Evolutionary conservation across 2,329 filamentous ascomycete genomes (phyloP).

Genomic region (Fusarium albidum): DNA sequence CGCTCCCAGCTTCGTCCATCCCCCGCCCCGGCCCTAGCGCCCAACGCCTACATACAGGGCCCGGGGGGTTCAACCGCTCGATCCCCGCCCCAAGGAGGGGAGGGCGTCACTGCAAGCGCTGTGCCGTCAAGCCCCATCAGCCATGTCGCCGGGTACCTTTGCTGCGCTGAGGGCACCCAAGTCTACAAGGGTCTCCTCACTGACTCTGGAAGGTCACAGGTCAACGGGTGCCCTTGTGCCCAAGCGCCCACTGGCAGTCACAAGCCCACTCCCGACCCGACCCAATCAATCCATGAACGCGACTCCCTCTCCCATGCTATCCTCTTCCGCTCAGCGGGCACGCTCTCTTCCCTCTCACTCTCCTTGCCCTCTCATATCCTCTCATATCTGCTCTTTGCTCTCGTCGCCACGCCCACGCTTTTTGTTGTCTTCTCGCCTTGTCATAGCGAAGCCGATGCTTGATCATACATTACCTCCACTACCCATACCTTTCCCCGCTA

Average conservation of each 20-base stretch:
- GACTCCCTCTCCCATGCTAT: constrained; percentile 23
- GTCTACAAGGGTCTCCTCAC: constrained; percentile 20
- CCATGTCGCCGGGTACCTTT: no score
- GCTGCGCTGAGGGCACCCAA: not conserved
- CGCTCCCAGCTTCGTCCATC: constrained; percentile 14
- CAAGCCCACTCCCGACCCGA: constrained; percentile 29
- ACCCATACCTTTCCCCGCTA: constrained; percentile 29
- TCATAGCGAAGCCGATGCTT: constrained; percentile 10
- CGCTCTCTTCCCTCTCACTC: constrained; percentile 22
- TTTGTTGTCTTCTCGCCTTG: constrained; percentile 19
- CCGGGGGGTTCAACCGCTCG: constrained; percentile 22
- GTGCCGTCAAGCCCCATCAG: constrained; percentile 1
- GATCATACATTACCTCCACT: constrained; percentile 8
- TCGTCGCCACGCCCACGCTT: constrained; percentile 32
- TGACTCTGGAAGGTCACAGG: constrained; percentile 25
- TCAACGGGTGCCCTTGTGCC: constrained; percentile 32
- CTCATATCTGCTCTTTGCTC: constrained; percentile 9
- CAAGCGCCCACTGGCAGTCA: constrained; percentile 32
- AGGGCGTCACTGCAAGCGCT: constrained; percentile 12
- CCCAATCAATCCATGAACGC: constrained; percentile 30
- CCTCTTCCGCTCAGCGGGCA: not conserved
- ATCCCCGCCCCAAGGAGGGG: constrained; percentile 13
- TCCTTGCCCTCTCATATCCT: constrained; percentile 24
- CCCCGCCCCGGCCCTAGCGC: constrained; percentile 26
- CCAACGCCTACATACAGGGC: constrained; percentile 23